A percentile compares a stretch with the other conserved stretches of the same genome.
Conservation (phyloP, 345 rosid species). For the Microcos paniculata region DNA sequence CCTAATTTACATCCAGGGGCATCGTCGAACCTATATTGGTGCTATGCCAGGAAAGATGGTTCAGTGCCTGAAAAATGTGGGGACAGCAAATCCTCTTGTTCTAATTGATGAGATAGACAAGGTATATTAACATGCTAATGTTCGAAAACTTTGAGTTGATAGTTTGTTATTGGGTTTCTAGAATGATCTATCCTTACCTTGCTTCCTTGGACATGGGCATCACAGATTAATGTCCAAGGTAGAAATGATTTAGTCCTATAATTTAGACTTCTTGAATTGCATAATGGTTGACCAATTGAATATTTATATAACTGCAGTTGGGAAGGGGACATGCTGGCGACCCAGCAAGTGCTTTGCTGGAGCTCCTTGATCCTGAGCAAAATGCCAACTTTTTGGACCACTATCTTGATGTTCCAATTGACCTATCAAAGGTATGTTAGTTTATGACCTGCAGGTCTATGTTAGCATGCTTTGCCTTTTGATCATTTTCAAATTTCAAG, state of each 20-base stretch:
- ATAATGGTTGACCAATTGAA: background rate
- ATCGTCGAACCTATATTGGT: slow-evolving; percentile 97
- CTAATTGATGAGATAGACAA: slow-evolving; percentile 99
- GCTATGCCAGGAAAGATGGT: slow-evolving; percentile 99
- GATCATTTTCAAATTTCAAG: background rate
- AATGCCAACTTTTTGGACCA: slow-evolving; percentile 98
- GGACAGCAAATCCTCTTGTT: slow-evolving; percentile 98
- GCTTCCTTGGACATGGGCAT: slow-evolving; percentile 1
- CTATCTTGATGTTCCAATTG: slow-evolving; percentile 95
- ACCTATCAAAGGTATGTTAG: slow-evolving; percentile 76
- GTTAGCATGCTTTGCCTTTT: background rate
- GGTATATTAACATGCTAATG: slow-evolving; percentile 38
- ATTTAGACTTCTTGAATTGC: background rate
- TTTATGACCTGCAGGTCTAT: background rate
- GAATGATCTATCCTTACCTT: background rate
- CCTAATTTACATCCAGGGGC: slow-evolving; percentile 62
- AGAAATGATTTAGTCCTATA: background rate
- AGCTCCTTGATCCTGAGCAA: slow-evolving; percentile 99
- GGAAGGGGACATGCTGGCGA: slow-evolving; percentile 98
- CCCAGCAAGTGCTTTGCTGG: slow-evolving; percentile 98
- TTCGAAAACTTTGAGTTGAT: slow-evolving; percentile 1
- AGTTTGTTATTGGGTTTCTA: background rate
- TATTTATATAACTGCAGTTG: slow-evolving; percentile 46
- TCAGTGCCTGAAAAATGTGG: slow-evolving; percentile 96
- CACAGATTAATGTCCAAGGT: background rate